Evolutionary conservation across 176 grass and related monocot genomes (phyloP), one percentile per base, ranked within the genome.

Genomic region (Carex kokanica): DNA sequence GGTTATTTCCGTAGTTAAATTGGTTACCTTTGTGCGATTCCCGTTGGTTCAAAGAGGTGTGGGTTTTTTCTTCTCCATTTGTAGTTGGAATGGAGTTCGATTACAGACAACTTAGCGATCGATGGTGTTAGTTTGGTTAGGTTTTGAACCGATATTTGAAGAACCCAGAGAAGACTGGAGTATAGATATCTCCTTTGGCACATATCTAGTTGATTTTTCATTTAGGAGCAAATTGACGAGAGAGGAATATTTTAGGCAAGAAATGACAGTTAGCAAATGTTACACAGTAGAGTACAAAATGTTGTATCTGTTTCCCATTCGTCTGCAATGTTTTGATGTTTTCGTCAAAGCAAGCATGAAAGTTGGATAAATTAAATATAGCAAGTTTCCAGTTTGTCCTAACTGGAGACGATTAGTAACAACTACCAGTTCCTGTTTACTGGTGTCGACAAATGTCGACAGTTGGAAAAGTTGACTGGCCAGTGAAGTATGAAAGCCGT

Each of bases 41-140:
- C 7, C 61, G 11, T 34, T 16, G 55, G 29, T 43, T 43, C 53
- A 51, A n/a, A 64, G 10, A 17, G 11, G 6, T 24, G 23, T 53
- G 53, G 6, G 71, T 75, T 75, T 25, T 53, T 75, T 75, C 45
- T 75, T 75, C 43, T 75, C 71, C 45, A 54, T 69, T 69, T 69
- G 16, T 15, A 16, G 23, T 75, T 40, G 2, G 1, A 52, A 75
- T 52, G 34, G 67, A 45, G 32, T 1, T 31, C 29, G 29, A 31
- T 31, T 1, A 31, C 29, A 31, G 29, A 31, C 29, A 31, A 31
- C 29, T 31, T 31, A 31, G 29, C 29, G 29, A 38, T 38, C 36
- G 32, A 5, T 66, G 15, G 12, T 34, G 64, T 17, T 36, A 17
- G 1, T 29, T 64, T 29, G 8, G 24, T 65, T 65, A 1, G 5